Conservation (phyloP, 345 rosid species). For the Trapa incisa region DNA sequence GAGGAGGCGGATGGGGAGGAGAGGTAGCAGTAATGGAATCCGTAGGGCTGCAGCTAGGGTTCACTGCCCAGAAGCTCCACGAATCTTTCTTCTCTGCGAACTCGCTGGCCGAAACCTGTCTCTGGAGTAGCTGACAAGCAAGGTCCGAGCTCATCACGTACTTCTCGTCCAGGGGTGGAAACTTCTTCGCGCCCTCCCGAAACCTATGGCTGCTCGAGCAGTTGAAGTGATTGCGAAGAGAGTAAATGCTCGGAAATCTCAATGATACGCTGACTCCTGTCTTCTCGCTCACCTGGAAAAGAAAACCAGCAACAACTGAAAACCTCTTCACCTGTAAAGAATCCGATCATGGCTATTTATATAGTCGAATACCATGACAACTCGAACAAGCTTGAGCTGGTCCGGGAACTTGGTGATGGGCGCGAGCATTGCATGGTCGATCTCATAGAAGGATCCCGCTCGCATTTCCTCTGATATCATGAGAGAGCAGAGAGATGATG, state of each 20-base stretch:
- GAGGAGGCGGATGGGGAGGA: background rate
- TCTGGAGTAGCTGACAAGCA: constrained; percentile 52
- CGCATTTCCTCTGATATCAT: constrained; percentile 23
- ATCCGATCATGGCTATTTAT: background rate
- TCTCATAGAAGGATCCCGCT: constrained; percentile 58
- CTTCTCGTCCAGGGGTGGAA: constrained; percentile 67
- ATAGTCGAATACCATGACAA: constrained; percentile 47
- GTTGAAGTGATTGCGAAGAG: constrained; percentile 42
- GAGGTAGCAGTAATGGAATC: background rate
- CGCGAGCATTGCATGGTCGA: constrained; percentile 45
- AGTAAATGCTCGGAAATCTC: constrained; percentile 54
- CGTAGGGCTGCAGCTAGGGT: constrained; percentile 10
- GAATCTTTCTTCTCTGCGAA: constrained; percentile 25
- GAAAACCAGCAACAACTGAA: background rate
- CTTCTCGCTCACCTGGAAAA: constrained; percentile 61
- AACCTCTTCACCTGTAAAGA: background rate
- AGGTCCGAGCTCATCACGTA: constrained; percentile 33
- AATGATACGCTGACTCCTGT: constrained; percentile 37
- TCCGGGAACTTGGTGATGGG: constrained; percentile 32
- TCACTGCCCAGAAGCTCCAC: constrained; percentile 55
- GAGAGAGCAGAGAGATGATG: constrained; percentile 7
- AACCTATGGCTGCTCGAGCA: constrained; percentile 11
- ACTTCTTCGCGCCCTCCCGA: constrained; percentile 21
- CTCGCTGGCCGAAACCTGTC: constrained; percentile 46
- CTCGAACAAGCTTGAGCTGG: constrained; percentile 42